These are phyloP conservation scores for Kickxella alabastrina DNA, from an alignment of 192 early-diverging fungal species.

Conservation along the genomic window DNA sequence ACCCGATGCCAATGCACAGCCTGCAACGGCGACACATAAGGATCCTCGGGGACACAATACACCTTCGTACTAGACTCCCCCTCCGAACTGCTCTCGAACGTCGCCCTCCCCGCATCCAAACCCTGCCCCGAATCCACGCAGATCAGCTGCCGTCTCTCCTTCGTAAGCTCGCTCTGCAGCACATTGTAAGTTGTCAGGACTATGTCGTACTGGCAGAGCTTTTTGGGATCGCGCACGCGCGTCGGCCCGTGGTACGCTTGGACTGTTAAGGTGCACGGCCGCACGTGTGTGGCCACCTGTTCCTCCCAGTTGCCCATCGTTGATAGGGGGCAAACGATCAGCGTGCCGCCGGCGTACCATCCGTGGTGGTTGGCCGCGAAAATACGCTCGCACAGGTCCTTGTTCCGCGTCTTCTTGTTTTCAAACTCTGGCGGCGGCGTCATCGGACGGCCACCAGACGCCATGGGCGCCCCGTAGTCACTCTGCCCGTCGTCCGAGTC, in stretches of 20 bases:
- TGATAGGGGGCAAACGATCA: conserved; percentile 69
- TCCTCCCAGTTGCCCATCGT: conserved; percentile 74
- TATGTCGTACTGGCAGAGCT: conserved; percentile 59
- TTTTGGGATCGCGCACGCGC: conserved; percentile 44
- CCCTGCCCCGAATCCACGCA: background rate
- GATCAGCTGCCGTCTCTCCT: conserved; percentile 30
- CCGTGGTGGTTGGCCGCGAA: conserved; percentile 41
- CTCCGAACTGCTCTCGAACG: conserved; percentile 31
- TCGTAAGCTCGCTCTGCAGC: conserved; percentile 54
- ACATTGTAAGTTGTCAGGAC: conserved; percentile 74
- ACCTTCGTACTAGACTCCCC: conserved; percentile 27
- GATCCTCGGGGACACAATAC: conserved; percentile 30
- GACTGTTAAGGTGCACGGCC: conserved; percentile 35
- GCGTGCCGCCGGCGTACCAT: conserved; percentile 53
- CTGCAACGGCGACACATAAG: conserved; percentile 46
- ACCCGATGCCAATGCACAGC: conserved; percentile 78
- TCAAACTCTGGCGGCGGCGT: conserved; percentile 43
- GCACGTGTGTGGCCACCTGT: conserved; percentile 56
- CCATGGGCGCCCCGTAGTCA: background rate
- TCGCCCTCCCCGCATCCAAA: background rate
- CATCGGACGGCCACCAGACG: conserved; percentile 24
- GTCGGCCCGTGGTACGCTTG: conserved; percentile 62
- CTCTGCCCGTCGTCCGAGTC: conserved; percentile 2
- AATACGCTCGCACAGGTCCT: conserved; percentile 35
- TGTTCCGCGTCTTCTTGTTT: conserved; percentile 26